Evolutionary conservation across 2,329 filamentous ascomycete genomes (phyloP).

Genomic region (Ceratocystis eucalypticola): DNA sequence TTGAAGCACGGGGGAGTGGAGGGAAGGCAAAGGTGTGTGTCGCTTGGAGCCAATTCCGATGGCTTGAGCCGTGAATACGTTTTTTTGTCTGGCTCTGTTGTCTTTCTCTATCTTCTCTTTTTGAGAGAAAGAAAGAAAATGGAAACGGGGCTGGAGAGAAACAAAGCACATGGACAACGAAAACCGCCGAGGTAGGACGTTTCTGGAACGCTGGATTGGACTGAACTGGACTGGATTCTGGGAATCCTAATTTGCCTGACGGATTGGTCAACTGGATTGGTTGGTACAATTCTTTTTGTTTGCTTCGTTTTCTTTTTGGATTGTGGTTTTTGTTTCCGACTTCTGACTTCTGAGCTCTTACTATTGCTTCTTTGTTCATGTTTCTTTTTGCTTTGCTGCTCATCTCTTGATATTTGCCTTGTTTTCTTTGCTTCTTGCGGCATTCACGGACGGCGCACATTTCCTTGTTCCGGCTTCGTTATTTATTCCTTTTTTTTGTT

Average conservation of each 20-base stretch:
- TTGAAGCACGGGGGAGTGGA: neutral
- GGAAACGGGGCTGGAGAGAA: neutral
- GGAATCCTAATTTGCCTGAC: neutral
- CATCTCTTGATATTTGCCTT: neutral
- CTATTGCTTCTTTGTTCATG: neutral
- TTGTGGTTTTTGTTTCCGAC: no score
- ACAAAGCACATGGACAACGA: neutral
- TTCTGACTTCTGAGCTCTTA: neutral
- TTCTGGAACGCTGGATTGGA: neutral
- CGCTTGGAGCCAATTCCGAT: neutral
- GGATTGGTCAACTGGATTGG: neutral
- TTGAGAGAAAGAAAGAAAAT: neutral
- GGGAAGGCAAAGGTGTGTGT: neutral
- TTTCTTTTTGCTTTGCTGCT: neutral
- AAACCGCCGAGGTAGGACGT: neutral
- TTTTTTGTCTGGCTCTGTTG: neutral
- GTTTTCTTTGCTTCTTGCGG: constrained; percentile 5
- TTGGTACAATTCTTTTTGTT: neutral
- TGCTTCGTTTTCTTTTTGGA: constrained; percentile 2
- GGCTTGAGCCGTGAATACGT: no score
- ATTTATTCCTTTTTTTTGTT: neutral
- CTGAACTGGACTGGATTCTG: neutral
- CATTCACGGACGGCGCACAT: neutral
- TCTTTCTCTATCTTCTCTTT: neutral
- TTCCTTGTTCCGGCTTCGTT: neutral